A percentile compares a stretch with the other conserved stretches of the same genome.
Evolutionary conservation across 2,329 filamentous ascomycete species (phyloP).

Genomic region (Alternaria panax): DNA sequence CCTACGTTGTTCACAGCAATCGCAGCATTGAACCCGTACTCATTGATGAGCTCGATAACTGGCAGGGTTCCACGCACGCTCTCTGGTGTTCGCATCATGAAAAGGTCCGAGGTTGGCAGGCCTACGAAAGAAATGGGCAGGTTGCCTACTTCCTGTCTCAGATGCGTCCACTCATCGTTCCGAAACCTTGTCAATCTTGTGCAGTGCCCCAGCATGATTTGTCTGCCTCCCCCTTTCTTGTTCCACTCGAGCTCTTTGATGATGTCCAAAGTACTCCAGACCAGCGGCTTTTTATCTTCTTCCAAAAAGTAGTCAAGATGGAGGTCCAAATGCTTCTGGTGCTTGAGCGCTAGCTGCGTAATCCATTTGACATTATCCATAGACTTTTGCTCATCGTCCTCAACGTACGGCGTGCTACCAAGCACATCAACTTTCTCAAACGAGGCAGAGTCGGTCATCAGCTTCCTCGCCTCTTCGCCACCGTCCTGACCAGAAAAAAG

Average conservation of each 20-base stretch:
- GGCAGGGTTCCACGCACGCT: slow-evolving; percentile 66
- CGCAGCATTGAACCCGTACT: slow-evolving; percentile 65
- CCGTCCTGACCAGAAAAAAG: slow-evolving; percentile 64
- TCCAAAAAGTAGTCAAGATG: slow-evolving; percentile 76
- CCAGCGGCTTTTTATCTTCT: slow-evolving; percentile 55
- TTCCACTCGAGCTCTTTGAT: slow-evolving; percentile 62
- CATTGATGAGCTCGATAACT: slow-evolving; percentile 66
- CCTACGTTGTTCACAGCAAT: slow-evolving; percentile 76
- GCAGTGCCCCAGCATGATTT: slow-evolving; percentile 68
- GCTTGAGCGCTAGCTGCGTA: slow-evolving; percentile 60
- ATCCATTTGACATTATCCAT: slow-evolving; percentile 70
- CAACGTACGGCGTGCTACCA: slow-evolving; percentile 75
- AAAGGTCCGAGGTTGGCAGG: slow-evolving; percentile 73
- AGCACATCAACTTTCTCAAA: slow-evolving; percentile 63
- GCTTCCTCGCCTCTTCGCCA: slow-evolving; percentile 59
- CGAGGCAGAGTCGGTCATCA: slow-evolving; percentile 58
- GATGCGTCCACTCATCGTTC: slow-evolving; percentile 57
- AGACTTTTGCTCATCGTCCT: slow-evolving; percentile 58
- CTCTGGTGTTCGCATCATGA: slow-evolving; percentile 69
- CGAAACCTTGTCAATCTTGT: slow-evolving; percentile 68
- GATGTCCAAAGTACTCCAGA: slow-evolving; percentile 62
- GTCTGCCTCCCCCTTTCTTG: slow-evolving; percentile 34
- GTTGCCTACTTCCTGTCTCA: slow-evolving; percentile 59
- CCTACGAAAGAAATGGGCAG: slow-evolving; percentile 73
- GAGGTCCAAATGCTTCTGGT: slow-evolving; percentile 69